Evolutionary conservation across 2,329 filamentous ascomycete species (phyloP).

Genomic region (Colletotrichum lupini): DNA sequence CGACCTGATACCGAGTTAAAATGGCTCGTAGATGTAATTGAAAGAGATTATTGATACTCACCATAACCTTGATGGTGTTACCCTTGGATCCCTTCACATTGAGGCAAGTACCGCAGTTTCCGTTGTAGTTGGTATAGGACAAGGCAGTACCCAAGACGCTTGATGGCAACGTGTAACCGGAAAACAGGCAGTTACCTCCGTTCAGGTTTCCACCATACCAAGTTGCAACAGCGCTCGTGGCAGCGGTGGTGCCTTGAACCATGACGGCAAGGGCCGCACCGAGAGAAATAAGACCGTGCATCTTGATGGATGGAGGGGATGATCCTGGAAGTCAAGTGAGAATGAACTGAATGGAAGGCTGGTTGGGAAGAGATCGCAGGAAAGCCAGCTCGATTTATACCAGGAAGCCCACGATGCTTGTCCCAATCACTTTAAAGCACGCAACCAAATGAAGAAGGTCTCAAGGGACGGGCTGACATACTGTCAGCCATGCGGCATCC

Average conservation of each 20-base stretch:
- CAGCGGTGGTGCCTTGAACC: slow-evolving; percentile 12
- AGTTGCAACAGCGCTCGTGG: slow-evolving; percentile 22
- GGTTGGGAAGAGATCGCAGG: not conserved
- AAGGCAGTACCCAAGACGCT: slow-evolving; percentile 23
- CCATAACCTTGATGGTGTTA: slow-evolving; percentile 32
- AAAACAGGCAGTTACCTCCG: slow-evolving; percentile 24
- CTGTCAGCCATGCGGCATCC: not conserved
- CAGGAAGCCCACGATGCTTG: not conserved
- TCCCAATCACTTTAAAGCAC: not conserved
- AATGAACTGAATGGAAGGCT: not conserved
- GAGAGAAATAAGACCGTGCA: slow-evolving; percentile 9
- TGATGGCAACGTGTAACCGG: slow-evolving; percentile 22
- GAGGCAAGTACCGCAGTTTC: slow-evolving; percentile 29
- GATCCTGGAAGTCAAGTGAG: not conserved
- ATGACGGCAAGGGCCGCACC: slow-evolving; percentile 17
- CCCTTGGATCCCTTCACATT: slow-evolving; percentile 28
- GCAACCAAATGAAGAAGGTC: not conserved
- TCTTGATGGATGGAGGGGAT: not conserved
- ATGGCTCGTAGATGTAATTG: not conserved
- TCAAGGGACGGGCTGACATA: not conserved
- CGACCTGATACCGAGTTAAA: slow-evolving; percentile 50
- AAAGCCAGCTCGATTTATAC: not conserved
- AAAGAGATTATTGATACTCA: not conserved
- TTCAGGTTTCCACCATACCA: slow-evolving; percentile 26
- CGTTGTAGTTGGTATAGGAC: slow-evolving; percentile 22